Conservation (phyloP, 192 early-diverging fungal species). For the Mycoemilia scoparia region DNA sequence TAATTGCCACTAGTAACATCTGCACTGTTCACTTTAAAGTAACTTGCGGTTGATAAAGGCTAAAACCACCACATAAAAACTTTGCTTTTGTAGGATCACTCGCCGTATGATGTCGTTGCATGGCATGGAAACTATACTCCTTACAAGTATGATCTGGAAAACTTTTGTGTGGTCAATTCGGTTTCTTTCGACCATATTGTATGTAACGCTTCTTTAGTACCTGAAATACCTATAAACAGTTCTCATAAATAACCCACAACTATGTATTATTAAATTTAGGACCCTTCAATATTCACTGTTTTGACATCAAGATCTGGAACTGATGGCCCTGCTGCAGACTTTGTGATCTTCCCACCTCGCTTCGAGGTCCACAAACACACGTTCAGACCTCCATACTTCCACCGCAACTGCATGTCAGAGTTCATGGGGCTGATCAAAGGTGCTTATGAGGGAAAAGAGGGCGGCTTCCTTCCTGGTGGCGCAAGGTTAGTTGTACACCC, state of each 20-base stretch:
- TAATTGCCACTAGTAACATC: conserved; percentile 5
- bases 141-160: conserved; percentile 75
- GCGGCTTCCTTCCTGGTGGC: conserved; percentile 83
- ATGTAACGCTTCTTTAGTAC: too few species aligned
- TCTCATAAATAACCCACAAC: too few species aligned
- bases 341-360: conserved; percentile 92
- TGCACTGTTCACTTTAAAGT: not conserved
- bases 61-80: conserved; percentile 1
- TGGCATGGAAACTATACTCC: conserved; percentile 98
- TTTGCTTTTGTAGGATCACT: too few species aligned
- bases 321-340: conserved; percentile 81
- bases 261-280: too few species aligned
- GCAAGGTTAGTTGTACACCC: too few species aligned
- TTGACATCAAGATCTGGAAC: conserved; percentile 80
- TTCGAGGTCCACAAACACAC: conserved; percentile 85
- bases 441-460: conserved; percentile 83
- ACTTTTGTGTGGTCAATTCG: conserved; percentile 72
- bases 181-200: too few species aligned
- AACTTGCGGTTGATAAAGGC: not conserved
- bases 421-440: conserved; percentile 94
- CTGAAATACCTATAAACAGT: too few species aligned
- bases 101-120: conserved; percentile 88
- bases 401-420: conserved; percentile 95
- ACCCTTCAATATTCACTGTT: conserved; percentile 95
- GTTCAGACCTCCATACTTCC: conserved; percentile 88